phyloP scores from a whole-genome alignment of 2,329 filamentous ascomycete genomes.

The Fusarium xylarioides region DNA sequence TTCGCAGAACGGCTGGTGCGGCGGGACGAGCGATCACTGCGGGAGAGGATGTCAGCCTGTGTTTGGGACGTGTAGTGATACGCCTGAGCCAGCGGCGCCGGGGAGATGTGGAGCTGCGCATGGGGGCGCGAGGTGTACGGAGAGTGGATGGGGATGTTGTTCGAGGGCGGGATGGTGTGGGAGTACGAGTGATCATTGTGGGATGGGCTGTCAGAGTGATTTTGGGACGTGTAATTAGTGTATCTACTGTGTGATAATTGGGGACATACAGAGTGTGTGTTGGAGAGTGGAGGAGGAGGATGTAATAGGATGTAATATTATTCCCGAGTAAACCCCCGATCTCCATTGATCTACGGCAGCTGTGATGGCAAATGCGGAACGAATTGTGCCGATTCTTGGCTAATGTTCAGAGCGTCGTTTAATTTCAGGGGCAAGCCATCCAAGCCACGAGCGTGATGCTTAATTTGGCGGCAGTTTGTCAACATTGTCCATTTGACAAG shows the following conservation, averaged over 20 bases:
- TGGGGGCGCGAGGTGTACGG: constrained; percentile 39
- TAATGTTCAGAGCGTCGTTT: not conserved
- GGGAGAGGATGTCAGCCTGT: constrained; percentile 50
- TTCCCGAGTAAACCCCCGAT: not conserved
- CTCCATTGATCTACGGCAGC: not conserved
- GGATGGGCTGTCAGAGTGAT: constrained; percentile 49
- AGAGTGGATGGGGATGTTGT: constrained; percentile 43
- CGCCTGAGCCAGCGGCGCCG: constrained; percentile 22
- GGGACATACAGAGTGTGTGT: not conserved
- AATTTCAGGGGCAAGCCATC: constrained; percentile 25
- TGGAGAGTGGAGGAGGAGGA: not conserved
- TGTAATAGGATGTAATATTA: constrained; percentile 16
- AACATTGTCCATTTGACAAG: not conserved
- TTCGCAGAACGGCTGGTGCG: constrained; percentile 47
- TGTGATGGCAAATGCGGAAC: not conserved
- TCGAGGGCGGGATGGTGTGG: constrained; percentile 50
- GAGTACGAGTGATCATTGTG: constrained; percentile 51
- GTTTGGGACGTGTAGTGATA: constrained; percentile 42
- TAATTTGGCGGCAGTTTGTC: not conserved
- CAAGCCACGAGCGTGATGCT: not conserved
- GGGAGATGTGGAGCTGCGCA: constrained; percentile 43
- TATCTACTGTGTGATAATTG: not conserved
- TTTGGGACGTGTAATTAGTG: constrained; percentile 41
- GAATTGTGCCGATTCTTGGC: constrained; percentile 8
- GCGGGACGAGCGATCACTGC: constrained; percentile 52